Base-by-base conservation (phyloP, 805 yeast genomes). In the Wickerhamiella sorbophila region DNA sequence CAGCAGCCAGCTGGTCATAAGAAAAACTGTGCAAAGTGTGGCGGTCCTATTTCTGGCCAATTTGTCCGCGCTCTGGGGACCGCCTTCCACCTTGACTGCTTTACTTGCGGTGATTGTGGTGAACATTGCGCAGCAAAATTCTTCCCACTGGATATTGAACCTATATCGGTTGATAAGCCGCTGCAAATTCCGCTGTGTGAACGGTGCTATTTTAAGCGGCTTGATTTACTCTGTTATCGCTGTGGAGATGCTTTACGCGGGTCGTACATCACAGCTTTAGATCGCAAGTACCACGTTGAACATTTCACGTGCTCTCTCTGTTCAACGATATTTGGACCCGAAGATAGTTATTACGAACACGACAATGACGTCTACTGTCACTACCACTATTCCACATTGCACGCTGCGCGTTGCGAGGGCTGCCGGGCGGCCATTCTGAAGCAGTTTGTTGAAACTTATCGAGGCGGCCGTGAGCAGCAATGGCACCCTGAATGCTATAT, bases 401-500 rank as follows among this genome's bases (percentile, higher is more conserved):
- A 77, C 58, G 95, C 97, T 1, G 79, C 80, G 26, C 77, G 78
- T 43, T 91, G 99, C 63, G 93, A 84, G 63, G 95, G 97, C 26
- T 91, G 99, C 63, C 72, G 77, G 44, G 78, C 83, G 31, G 83
- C 96, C 1, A 91, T 93, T 40, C 72, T 93, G 31, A 86, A 86
- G 56, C 97, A 91, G 57, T 91, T 86, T 60, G 95, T 88, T 31
- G 95, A 88, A 59, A 75, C 88, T 36, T 83, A 76, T 46, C 71
- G 91, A 51, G 95, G 95, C 39, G 95, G 95, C 18, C 72, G 79
- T 51, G 79, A 82, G 44, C 94, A 87, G 59, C 94, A 85, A 57
- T 91, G 99, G 99, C 99, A 91, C 61, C 97, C 96, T 1, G 97
- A 93, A 58, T 91, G 99, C 65, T 91, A 86, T 57, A 93, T 93